A percentile compares a stretch with the other conserved stretches of the same genome.
phyloP scores from a whole-genome alignment of 306 rosid genomes.

The Pueraria montana region DNA sequence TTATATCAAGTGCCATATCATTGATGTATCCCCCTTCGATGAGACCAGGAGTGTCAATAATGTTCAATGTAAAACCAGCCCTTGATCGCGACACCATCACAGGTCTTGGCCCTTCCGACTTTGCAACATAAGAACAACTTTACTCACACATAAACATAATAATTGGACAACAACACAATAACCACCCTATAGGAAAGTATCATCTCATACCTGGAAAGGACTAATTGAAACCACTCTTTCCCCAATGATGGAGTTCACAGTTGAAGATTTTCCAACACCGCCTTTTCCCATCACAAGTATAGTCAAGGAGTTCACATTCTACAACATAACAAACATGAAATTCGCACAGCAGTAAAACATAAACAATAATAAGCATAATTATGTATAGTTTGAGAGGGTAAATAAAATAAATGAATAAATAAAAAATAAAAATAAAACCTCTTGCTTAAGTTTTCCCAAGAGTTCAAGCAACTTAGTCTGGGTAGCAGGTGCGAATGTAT shows the following conservation, averaged over 20 bases:
- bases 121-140: conserved; percentile 36
- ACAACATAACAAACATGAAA: conserved; percentile 40
- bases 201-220: conserved; percentile 82
- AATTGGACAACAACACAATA: conserved; percentile 7
- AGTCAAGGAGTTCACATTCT: conserved; percentile 90
- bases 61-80: conserved; percentile 87
- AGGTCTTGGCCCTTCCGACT: conserved; percentile 92
- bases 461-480: conserved; percentile 86
- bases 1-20: conserved; percentile 76
- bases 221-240: conserved; percentile 89
- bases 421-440: conserved; percentile 59
- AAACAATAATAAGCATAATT: background rate
- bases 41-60: conserved; percentile 98
- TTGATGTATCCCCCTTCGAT: conserved; percentile 97
- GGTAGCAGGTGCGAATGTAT: conserved; percentile 85
- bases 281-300: conserved; percentile 99
- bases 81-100: conserved; percentile 88
- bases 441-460: conserved; percentile 81
- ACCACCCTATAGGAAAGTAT: background rate
- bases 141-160: conserved; percentile 19
- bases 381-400: background rate
- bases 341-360: background rate
- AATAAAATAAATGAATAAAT: background rate
- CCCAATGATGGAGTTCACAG: conserved; percentile 90
- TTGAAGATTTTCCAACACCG: conserved; percentile 97